A percentile compares a stretch with the other conserved stretches of the same genome.
Conservation (phyloP, 257 asterid species). For the Cinchona pubescens region DNA sequence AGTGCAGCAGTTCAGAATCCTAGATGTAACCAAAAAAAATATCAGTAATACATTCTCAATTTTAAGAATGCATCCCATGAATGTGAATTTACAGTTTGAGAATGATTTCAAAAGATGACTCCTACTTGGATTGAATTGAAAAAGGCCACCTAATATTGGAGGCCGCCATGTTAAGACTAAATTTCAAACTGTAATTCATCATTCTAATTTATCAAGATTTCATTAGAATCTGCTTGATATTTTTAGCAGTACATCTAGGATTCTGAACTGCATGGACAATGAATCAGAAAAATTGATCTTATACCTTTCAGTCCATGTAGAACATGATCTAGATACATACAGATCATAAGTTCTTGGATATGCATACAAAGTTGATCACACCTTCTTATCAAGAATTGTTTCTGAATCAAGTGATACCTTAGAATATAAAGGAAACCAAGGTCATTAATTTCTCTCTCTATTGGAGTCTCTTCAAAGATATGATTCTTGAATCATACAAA, state of each 20-base stretch:
- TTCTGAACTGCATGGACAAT: too few species aligned
- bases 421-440: neutral
- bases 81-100: neutral
- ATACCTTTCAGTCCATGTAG: too few species aligned
- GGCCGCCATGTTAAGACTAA: neutral
- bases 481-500: neutral
- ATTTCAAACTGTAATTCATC: neutral
- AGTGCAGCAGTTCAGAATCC: neutral
- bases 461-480: neutral
- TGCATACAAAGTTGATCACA: slow-evolving; percentile 31
- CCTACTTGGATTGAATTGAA: neutral
- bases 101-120: neutral
- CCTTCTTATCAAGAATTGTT: slow-evolving; percentile 7
- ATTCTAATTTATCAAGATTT: neutral
- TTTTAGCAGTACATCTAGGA: too few species aligned
- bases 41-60: neutral
- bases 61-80: neutral
- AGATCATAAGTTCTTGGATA: slow-evolving; percentile 32
- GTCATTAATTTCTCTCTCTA: neutral
- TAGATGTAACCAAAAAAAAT: too few species aligned
- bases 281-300: too few species aligned
- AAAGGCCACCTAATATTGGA: neutral
- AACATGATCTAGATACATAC: too few species aligned
- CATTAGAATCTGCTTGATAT: neutral
- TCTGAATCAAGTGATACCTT: neutral